Percentiles rank a stretch among this genome's conserved stretches.
Conservation (phyloP, 257 asterid species). For the Nicotiana noctiflora region DNA sequence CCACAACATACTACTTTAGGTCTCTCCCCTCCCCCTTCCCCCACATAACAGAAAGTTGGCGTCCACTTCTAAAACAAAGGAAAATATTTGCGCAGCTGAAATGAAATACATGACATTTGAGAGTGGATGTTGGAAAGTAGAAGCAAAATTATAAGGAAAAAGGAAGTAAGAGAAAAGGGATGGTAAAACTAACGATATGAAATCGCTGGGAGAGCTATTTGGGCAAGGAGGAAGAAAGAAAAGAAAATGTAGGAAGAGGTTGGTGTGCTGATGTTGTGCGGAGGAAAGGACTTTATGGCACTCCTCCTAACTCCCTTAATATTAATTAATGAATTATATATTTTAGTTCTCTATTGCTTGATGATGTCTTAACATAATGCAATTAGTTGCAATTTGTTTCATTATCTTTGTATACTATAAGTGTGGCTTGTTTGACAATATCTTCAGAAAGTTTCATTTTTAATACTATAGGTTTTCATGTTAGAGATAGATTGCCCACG, state of each 20-base stretch:
- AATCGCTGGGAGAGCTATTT: not conserved
- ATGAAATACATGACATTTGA: not conserved
- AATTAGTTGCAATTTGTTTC: not conserved
- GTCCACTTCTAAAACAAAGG: too few species aligned
- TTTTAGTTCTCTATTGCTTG: not conserved
- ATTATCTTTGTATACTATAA: not conserved
- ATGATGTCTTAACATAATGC: not conserved
- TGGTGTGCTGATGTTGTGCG: too few species aligned
- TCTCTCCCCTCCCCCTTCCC: too few species aligned
- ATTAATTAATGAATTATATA: not conserved
- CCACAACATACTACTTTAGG: not conserved
- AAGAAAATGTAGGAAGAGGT: too few species aligned
- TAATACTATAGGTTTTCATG: not conserved
- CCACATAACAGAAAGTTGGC: too few species aligned
- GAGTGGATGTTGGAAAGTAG: not conserved
- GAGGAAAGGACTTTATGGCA: not conserved
- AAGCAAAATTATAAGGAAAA: not conserved
- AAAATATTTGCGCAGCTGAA: not conserved
- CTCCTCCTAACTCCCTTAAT: not conserved
- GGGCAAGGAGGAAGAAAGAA: too few species aligned
- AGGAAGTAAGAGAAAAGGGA: not conserved
- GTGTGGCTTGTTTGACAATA: not conserved
- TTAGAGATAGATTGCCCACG: not conserved
- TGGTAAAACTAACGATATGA: not conserved
- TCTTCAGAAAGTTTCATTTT: not conserved